These are phyloP conservation scores for Monilinia polystroma DNA, from an alignment of 2,329 filamentous ascomycete genomes.

Conservation along the genomic window DNA sequence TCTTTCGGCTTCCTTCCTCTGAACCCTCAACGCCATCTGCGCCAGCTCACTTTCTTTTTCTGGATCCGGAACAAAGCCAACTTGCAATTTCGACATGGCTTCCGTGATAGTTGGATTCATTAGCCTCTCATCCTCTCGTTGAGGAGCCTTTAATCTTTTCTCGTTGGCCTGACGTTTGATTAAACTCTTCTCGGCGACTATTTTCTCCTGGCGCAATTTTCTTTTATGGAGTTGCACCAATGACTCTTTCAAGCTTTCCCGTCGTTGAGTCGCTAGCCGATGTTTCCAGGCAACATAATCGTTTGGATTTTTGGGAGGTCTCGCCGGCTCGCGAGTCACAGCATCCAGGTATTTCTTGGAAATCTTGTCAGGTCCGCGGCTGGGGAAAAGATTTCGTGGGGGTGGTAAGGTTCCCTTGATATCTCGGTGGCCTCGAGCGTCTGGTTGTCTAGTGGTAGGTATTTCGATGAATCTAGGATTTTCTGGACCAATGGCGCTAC, in stretches of 20 bases:
- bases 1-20: slow-evolving; percentile 50
- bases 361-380: slow-evolving; percentile 58
- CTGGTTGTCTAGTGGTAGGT: slow-evolving; percentile 67
- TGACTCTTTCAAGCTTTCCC: slow-evolving; percentile 70
- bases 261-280: slow-evolving; percentile 68
- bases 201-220: slow-evolving; percentile 50
- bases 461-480: slow-evolving; percentile 85
- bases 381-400: slow-evolving; percentile 75
- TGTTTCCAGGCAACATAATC: slow-evolving; percentile 60
- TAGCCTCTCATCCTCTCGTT: slow-evolving; percentile 72
- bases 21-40: slow-evolving; percentile 45
- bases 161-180: slow-evolving; percentile 50
- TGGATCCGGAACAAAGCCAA: slow-evolving; percentile 59
- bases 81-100: slow-evolving; percentile 50
- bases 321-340: slow-evolving; percentile 55
- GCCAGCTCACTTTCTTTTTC: slow-evolving; percentile 55
- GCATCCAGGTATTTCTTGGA: slow-evolving; percentile 58
- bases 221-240: slow-evolving; percentile 67
- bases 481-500: slow-evolving; percentile 67
- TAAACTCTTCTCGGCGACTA: slow-evolving; percentile 44
- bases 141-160: slow-evolving; percentile 57
- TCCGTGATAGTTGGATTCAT: slow-evolving; percentile 66
- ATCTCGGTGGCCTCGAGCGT: slow-evolving; percentile 44
- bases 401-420: slow-evolving; percentile 80
- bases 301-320: slow-evolving; percentile 31